Percentiles rank a stretch among this genome's conserved stretches.
These are phyloP conservation scores for Trichoderma koningii DNA, from an alignment of 2,329 filamentous ascomycete genomes.

Conservation along the genomic window DNA sequence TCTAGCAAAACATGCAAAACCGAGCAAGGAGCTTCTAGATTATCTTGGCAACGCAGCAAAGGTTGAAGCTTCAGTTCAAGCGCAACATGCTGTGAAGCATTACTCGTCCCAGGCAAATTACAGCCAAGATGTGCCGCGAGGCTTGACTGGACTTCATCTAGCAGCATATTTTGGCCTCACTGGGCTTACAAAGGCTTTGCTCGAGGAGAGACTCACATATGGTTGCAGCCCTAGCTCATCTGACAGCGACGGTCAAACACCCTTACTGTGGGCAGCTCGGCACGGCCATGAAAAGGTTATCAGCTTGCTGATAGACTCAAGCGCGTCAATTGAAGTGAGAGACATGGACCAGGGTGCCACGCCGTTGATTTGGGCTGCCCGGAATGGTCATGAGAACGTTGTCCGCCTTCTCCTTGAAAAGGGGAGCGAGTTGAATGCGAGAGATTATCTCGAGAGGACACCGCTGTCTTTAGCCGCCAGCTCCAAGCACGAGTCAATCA, in stretches of 20 bases:
- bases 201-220: not conserved
- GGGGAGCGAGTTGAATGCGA: not conserved
- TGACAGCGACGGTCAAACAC: not conserved
- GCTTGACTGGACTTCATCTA: not conserved
- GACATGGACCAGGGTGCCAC: not conserved
- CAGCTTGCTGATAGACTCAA: not conserved
- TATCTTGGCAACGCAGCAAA: not conserved
- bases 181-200: not conserved
- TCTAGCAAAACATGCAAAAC: not conserved
- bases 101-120: not conserved
- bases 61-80: not conserved
- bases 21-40: not conserved
- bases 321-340: not conserved
- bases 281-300: not conserved
- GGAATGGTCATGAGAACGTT: not conserved
- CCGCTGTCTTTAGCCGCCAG: not conserved
- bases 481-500: not conserved
- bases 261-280: not conserved
- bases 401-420: not conserved
- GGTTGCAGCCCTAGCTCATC: too few species aligned
- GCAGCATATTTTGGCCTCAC: not conserved
- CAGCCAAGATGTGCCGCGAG: not conserved
- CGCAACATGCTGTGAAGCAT: not conserved
- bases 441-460: not conserved
- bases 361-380: not conserved